Conservation (phyloP, 75 land plant species). For the Cupressus sempervirens region DNA sequence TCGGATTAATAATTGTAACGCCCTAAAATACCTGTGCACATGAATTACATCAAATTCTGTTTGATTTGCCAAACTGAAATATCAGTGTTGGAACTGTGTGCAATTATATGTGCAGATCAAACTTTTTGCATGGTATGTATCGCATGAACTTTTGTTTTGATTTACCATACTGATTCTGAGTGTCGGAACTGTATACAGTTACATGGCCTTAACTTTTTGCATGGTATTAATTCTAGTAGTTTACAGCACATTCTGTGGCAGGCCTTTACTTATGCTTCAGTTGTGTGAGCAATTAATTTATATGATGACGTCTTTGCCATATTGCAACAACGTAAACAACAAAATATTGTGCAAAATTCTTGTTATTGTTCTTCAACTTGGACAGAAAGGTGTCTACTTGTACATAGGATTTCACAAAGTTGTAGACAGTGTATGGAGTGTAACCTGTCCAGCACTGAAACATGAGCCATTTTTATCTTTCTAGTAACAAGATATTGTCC, state of each 20-base stretch:
- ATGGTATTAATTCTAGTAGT: not conserved
- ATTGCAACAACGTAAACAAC: too few relatives aligned
- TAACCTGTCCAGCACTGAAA: too few relatives aligned
- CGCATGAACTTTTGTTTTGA: not conserved
- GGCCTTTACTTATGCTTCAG: not conserved
- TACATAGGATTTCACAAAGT: too few relatives aligned
- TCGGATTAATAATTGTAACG: not conserved
- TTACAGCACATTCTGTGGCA: not conserved
- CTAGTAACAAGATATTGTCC: too few relatives aligned
- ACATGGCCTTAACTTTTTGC: not conserved
- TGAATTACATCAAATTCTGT: not conserved
- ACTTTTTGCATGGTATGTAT: not conserved
- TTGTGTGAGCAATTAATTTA: not conserved
- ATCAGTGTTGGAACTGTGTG: not conserved
- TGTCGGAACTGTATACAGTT: not conserved
- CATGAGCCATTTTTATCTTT: too few relatives aligned
- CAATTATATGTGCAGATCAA: not conserved
- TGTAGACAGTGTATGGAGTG: too few relatives aligned
- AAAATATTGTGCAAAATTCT: too few relatives aligned
- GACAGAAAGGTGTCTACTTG: too few relatives aligned
- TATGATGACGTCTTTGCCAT: too few relatives aligned
- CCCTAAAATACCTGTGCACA: not conserved
- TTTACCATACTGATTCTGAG: not conserved
- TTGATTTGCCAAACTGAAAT: not conserved
- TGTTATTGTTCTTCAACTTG: too few relatives aligned